phyloP scores from a whole-genome alignment of 2,329 filamentous ascomycete species.

The Cadophora gregata region DNA sequence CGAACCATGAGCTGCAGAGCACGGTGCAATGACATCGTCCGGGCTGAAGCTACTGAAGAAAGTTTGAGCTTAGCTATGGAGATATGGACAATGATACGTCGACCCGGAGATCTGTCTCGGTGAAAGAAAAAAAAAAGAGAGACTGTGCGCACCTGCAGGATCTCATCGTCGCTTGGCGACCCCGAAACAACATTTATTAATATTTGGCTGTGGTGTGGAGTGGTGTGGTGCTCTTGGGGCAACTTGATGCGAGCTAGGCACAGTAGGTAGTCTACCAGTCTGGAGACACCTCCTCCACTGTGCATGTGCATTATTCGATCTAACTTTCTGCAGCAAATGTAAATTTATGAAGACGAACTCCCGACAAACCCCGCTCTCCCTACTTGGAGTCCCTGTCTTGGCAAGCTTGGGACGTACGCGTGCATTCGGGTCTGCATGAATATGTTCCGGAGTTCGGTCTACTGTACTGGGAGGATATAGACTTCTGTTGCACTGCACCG shows the following conservation, averaged over 20 bases:
- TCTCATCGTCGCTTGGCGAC: conserved; percentile 4
- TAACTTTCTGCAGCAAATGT: no score
- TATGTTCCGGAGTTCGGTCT: background rate
- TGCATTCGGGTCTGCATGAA: conserved; percentile 9
- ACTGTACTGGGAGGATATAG: no score
- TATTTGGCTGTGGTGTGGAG: no score
- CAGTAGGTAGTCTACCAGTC: no score
- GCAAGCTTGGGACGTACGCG: background rate
- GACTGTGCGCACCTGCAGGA: conserved; percentile 5
- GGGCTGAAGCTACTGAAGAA: conserved; percentile 4
- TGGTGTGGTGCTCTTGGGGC: background rate
- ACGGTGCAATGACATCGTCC: conserved; percentile 21
- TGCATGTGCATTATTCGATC: background rate
- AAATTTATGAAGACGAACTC: background rate
- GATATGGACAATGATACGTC: conserved; percentile 2
- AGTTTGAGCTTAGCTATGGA: no score
- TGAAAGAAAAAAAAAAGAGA: background rate
- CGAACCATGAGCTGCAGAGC: conserved; percentile 7
- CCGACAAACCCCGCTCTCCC: background rate
- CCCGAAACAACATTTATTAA: background rate
- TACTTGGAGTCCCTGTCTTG: background rate
- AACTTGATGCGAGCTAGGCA: background rate
- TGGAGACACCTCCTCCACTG: background rate
- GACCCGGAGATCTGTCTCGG: conserved; percentile 15
- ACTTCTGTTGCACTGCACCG: background rate